Conservation (phyloP, 768 basidiomycete species). For the Scleroderma bovista region DNA sequence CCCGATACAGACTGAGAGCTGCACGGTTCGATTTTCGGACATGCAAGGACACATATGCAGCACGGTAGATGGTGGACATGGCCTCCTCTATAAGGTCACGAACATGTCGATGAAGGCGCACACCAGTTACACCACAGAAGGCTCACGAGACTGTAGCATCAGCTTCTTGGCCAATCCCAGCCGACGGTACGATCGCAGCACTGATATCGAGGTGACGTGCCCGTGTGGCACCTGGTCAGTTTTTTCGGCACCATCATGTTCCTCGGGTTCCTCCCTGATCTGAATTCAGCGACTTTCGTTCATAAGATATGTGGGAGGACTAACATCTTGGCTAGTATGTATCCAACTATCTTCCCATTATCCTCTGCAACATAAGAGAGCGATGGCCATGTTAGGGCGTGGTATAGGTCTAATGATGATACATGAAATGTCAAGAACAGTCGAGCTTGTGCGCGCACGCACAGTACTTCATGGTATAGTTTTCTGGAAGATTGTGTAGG, state of each 20-base stretch:
- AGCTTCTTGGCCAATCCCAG: conserved; percentile 90
- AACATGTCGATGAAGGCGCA: conserved; percentile 2
- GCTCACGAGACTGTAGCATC: conserved; percentile 88
- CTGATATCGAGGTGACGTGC: conserved; percentile 96
- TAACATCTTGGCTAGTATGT: conserved; percentile 94
- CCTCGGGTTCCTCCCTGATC: conserved; percentile 50
- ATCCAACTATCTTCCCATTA: conserved; percentile 87
- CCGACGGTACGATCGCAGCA: conserved; percentile 84
- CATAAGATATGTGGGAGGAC: conserved; percentile 16
- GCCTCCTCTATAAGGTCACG: conserved; percentile 64
- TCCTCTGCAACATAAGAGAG: conserved; percentile 93
- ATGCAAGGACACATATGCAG: conserved; percentile 80
- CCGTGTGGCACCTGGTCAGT: conserved; percentile 62
- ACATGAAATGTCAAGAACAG: not conserved
- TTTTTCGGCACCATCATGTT: conserved; percentile 45
- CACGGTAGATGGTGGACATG: conserved; percentile 85
- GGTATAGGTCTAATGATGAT: conserved; percentile 75
- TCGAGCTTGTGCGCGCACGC: conserved; percentile 14
- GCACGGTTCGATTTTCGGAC: conserved; percentile 95
- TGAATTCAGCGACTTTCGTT: conserved; percentile 30
- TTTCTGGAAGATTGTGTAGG: conserved; percentile 88
- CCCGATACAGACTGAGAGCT: conserved; percentile 81
- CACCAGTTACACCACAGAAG: not conserved
- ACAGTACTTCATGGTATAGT: conserved; percentile 83
- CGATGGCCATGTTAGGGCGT: conserved; percentile 88